A percentile compares a stretch with the other conserved stretches of the same genome.
Conservation (phyloP, 2,329 filamentous ascomycete species). For the Thermomyces lanuginosus region DNA sequence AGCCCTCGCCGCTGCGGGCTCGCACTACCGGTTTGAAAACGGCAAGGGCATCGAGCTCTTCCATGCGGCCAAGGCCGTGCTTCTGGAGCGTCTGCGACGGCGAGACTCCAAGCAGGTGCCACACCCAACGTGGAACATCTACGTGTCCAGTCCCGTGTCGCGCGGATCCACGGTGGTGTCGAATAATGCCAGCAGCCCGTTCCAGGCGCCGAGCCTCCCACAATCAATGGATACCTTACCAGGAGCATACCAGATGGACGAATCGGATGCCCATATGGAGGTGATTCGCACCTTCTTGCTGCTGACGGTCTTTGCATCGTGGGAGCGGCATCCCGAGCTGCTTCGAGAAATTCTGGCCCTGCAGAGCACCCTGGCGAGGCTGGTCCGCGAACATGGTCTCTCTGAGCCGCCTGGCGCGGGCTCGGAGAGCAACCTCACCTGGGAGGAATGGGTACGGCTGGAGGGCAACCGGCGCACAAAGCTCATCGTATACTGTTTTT, state of each 20-base stretch:
- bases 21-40: constrained; percentile 34
- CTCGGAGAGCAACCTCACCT: constrained; percentile 28
- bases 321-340: constrained; percentile 42
- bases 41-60: constrained; percentile 40
- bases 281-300: constrained; percentile 35
- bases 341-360: constrained; percentile 41
- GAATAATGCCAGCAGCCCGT: constrained; percentile 28
- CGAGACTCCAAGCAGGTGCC: constrained; percentile 32
- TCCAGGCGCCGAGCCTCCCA: constrained; percentile 24
- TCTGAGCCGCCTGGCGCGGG: constrained; percentile 16
- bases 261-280: constrained; percentile 33
- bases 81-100: constrained; percentile 35
- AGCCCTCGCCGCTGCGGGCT: constrained; percentile 35
- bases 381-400: constrained; percentile 39
- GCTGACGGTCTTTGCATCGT: constrained; percentile 44
- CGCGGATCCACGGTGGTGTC: constrained; percentile 26
- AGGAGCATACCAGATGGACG: constrained; percentile 24
- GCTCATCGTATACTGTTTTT: constrained; percentile 41
- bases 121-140: constrained; percentile 27
- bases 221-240: no score
- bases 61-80: constrained; percentile 39
- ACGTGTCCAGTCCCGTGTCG: constrained; percentile 21
- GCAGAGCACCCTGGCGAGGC: constrained; percentile 39
- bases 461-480: constrained; percentile 40
- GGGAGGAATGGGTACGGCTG: constrained; percentile 37